Evolutionary conservation across 202 grass and related monocot species (phyloP).

Genomic region (Carex sylvatica): DNA sequence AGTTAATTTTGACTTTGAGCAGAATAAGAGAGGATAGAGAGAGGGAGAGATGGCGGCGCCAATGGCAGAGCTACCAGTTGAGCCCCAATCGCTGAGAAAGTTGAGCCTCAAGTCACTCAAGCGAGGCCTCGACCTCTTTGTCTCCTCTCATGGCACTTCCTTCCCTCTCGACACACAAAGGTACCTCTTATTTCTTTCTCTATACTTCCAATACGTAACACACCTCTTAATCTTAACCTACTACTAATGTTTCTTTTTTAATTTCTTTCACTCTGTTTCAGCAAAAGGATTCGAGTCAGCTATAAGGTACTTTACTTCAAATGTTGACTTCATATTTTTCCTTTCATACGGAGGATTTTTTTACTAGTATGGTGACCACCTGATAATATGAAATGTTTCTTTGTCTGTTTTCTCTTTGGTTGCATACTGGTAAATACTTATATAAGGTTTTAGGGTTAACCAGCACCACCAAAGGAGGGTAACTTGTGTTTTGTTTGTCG

Average conservation of each 20-base stretch:
- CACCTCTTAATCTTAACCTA: neutral
- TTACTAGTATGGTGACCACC: neutral
- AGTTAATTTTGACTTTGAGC: too few relatives aligned
- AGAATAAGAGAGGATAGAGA: neutral
- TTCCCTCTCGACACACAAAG: constrained; percentile 61
- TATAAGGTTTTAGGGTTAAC: neutral
- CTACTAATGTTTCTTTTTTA: neutral
- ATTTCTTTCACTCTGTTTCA: constrained; percentile 9
- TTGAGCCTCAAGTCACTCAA: constrained; percentile 81
- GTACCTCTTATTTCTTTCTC: constrained; percentile 31
- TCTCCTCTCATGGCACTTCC: constrained; percentile 43
- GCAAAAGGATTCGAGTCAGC: constrained; percentile 67
- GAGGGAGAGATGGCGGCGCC: constrained; percentile 24
- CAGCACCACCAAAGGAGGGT: neutral
- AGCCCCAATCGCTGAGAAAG: constrained; percentile 97
- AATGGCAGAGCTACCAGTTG: constrained; percentile 46
- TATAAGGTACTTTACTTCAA: constrained; percentile 49
- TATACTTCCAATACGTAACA: too few relatives aligned
- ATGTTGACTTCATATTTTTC: constrained; percentile 8
- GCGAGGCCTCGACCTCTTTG: constrained; percentile 80
- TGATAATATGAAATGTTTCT: neutral
- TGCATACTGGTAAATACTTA: neutral
- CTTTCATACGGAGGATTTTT: neutral
- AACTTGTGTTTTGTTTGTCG: neutral
- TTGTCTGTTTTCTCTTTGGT: neutral